phyloP scores from a whole-genome alignment of 345 rosid genomes.

The Capsella bursapastoris region DNA sequence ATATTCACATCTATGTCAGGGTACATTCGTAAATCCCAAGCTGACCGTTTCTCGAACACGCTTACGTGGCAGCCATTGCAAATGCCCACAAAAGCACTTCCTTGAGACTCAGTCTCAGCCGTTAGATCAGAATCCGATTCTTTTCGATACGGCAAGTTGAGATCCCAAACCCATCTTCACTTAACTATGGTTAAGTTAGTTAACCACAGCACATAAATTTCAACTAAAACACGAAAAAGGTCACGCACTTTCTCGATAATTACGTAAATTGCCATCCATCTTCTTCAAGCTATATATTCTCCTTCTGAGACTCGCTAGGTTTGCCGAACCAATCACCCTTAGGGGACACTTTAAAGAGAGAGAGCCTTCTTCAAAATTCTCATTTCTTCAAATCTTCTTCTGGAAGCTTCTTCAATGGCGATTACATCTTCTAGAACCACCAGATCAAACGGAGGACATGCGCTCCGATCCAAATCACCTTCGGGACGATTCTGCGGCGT shows the following conservation, averaged over 20 bases:
- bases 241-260: not conserved
- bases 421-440: slow-evolving; percentile 52
- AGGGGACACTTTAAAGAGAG: slow-evolving; percentile 41
- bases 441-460: slow-evolving; percentile 63
- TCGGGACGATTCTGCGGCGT: slow-evolving; percentile 50
- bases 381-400: not conserved
- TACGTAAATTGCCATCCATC: slow-evolving; percentile 29
- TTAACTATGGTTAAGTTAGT: slow-evolving; percentile 44
- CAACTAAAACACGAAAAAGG: slow-evolving; percentile 18
- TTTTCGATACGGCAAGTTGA: slow-evolving; percentile 45
- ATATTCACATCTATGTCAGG: not conserved
- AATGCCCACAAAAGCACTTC: slow-evolving; percentile 39
- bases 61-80: slow-evolving; percentile 51
- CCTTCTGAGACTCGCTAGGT: slow-evolving; percentile 65
- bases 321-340: slow-evolving; percentile 67
- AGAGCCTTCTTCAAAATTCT: not conserved
- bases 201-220: slow-evolving; percentile 10
- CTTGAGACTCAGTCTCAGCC: slow-evolving; percentile 36
- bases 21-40: not conserved
- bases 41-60: slow-evolving; percentile 44
- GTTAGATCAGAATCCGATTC: slow-evolving; percentile 53
- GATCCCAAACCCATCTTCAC: slow-evolving; percentile 7
- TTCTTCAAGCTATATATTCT: slow-evolving; percentile 52
- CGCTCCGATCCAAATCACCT: slow-evolving; percentile 61
- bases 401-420: slow-evolving; percentile 37